A percentile compares a stretch with the other conserved stretches of the same genome.
Conservation (phyloP, 257 asterid species). For the Solanum infundibuliforme region DNA sequence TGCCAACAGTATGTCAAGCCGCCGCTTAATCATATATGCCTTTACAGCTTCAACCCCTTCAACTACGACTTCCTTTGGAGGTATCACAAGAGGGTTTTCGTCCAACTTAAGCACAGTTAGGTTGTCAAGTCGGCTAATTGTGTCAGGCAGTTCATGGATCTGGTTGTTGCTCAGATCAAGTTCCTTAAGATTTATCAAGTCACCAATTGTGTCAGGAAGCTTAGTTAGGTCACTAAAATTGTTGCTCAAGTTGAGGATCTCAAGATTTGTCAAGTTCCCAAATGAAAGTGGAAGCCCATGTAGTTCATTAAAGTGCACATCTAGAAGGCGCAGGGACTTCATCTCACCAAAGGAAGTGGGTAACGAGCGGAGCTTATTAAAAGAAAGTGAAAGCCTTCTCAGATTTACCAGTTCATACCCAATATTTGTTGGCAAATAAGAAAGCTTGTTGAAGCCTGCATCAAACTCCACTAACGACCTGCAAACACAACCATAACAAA, state of each 20-base stretch:
- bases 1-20: slow-evolving; percentile 44
- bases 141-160: slow-evolving; percentile 66
- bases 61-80: slow-evolving; percentile 61
- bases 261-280: slow-evolving; percentile 56
- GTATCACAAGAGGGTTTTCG: slow-evolving; percentile 69
- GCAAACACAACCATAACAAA: slow-evolving; percentile 7
- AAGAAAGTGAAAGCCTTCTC: slow-evolving; percentile 38
- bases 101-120: slow-evolving; percentile 55
- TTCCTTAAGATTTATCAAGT: slow-evolving; percentile 63
- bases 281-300: slow-evolving; percentile 55
- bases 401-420: slow-evolving; percentile 63
- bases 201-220: slow-evolving; percentile 66
- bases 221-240: slow-evolving; percentile 73
- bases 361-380: slow-evolving; percentile 70
- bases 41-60: slow-evolving; percentile 63
- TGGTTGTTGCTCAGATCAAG: slow-evolving; percentile 92
- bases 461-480: slow-evolving; percentile 66
- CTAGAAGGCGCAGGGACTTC: slow-evolving; percentile 52
- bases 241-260: slow-evolving; percentile 62
- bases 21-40: slow-evolving; percentile 51
- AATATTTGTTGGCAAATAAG: slow-evolving; percentile 79
- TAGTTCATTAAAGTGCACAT: slow-evolving; percentile 77
- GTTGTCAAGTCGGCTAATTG: slow-evolving; percentile 50
- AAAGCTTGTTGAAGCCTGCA: slow-evolving; percentile 68
- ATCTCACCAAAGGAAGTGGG: slow-evolving; percentile 80